Evolutionary conservation across 148 eudicot species (phyloP).

Genomic region (Cornus kousa): DNA sequence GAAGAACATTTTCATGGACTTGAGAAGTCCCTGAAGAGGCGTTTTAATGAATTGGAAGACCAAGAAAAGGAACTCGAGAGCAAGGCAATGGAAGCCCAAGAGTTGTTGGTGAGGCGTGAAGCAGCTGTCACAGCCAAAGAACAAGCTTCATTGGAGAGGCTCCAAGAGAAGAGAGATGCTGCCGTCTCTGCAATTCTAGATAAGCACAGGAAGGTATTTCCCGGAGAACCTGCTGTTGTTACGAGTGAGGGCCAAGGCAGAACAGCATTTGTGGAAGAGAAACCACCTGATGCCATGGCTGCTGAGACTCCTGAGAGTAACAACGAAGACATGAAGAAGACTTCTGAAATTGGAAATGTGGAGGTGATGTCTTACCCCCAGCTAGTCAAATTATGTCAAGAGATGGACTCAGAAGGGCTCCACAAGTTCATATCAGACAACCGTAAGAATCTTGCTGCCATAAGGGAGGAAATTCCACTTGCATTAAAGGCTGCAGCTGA

Average conservation of each 20-base stretch:
- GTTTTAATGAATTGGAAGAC: conserved; percentile 90
- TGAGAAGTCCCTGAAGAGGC: conserved; percentile 95
- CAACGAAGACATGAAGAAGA: conserved; percentile 33
- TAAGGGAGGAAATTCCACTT: conserved; percentile 90
- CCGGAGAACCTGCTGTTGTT: conserved; percentile 33
- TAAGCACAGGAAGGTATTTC: conserved; percentile 55
- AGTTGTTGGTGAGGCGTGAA: conserved; percentile 66
- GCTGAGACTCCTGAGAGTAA: conserved; percentile 54
- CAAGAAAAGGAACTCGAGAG: conserved; percentile 85
- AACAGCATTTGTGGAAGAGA: conserved; percentile 35
- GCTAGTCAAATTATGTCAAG: conserved; percentile 75
- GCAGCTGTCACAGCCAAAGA: conserved; percentile 83
- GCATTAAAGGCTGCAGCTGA: conserved; percentile 78
- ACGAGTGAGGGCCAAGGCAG: conserved; percentile 39
- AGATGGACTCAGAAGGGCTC: conserved; percentile 86
- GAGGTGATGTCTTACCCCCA: conserved; percentile 73
- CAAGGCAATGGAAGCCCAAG: conserved; percentile 65
- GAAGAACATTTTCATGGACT: conserved; percentile 98
- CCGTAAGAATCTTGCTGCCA: conserved; percentile 93
- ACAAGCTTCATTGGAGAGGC: conserved; percentile 68
- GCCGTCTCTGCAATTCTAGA: conserved; percentile 73
- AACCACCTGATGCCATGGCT: conserved; percentile 45
- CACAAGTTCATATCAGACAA: conserved; percentile 96
- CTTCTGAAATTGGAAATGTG: conserved; percentile 43
- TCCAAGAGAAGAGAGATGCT: conserved; percentile 97